These are phyloP conservation scores for Xylaria telfairii DNA, from an alignment of 495 filamentous ascomycete genomes.

Conservation along the genomic window DNA sequence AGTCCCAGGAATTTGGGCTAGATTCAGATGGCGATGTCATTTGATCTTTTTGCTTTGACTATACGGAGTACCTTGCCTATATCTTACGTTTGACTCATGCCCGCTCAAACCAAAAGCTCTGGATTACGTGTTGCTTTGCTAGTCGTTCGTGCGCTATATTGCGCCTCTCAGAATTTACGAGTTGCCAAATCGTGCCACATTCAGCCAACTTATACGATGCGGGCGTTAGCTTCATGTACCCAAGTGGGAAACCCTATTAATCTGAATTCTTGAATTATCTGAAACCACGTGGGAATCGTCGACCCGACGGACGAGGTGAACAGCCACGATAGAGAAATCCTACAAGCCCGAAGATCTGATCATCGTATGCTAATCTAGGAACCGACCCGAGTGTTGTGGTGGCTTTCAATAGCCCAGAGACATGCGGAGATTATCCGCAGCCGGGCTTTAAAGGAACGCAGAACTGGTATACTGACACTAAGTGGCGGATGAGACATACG, in stretches of 20 bases:
- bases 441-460: neutral
- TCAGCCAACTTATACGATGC: neutral
- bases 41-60: neutral
- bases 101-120: neutral
- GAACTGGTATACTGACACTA: neutral
- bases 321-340: neutral
- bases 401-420: constrained; percentile 21
- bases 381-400: neutral
- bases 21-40: neutral
- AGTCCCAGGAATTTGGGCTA: neutral
- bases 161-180: neutral
- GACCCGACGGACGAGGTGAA: neutral
- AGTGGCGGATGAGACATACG: neutral
- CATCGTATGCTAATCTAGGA: neutral
- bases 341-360: neutral
- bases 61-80: no score
- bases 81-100: neutral
- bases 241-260: neutral
- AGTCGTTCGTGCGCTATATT: neutral
- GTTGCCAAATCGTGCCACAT: neutral
- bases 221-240: no score
- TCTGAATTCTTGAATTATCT: neutral
- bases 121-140: neutral
- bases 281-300: neutral
- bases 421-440: constrained; percentile 2